phyloP scores from a whole-genome alignment of 192 early-diverging fungal species.

The Chytriomyces confervae region DNA sequence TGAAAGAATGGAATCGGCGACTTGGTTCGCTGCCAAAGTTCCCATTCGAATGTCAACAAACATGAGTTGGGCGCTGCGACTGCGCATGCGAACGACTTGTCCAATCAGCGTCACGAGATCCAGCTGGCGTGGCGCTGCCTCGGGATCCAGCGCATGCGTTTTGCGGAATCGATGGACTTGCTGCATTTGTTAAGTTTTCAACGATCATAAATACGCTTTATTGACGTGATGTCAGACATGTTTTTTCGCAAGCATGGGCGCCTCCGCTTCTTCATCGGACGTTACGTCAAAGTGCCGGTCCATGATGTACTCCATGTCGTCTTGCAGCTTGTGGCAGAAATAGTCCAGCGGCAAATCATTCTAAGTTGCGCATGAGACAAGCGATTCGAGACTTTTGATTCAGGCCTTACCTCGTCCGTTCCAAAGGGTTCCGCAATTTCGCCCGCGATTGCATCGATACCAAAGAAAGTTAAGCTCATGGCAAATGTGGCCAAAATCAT shows the following conservation, averaged over 20 bases:
- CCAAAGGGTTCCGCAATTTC: slow-evolving; percentile 38
- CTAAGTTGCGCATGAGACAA: background rate
- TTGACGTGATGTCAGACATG: no score
- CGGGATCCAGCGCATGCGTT: background rate
- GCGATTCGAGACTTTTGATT: no score
- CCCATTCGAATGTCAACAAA: slow-evolving; percentile 21
- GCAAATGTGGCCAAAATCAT: slow-evolving; percentile 71
- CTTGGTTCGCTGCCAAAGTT: no score
- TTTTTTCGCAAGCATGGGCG: no score
- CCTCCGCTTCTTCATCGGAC: background rate
- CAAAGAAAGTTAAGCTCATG: slow-evolving; percentile 69
- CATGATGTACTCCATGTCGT: slow-evolving; percentile 35
- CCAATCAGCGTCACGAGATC: background rate
- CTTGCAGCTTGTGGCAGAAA: slow-evolving; percentile 28
- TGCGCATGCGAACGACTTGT: slow-evolving; percentile 24
- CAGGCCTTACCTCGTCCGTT: slow-evolving; percentile 25
- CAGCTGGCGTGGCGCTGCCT: background rate
- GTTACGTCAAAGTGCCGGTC: slow-evolving; percentile 16
- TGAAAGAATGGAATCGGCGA: no score
- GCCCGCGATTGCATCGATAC: slow-evolving; percentile 63
- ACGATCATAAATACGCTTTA: background rate
- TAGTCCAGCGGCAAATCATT: slow-evolving; percentile 37
- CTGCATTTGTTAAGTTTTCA: background rate
- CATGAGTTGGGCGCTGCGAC: background rate
- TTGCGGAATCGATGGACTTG: background rate